Percentiles rank a stretch among this genome's conserved stretches.
phyloP scores from a whole-genome alignment of 345 rosid species.

The Acer negundo region DNA sequence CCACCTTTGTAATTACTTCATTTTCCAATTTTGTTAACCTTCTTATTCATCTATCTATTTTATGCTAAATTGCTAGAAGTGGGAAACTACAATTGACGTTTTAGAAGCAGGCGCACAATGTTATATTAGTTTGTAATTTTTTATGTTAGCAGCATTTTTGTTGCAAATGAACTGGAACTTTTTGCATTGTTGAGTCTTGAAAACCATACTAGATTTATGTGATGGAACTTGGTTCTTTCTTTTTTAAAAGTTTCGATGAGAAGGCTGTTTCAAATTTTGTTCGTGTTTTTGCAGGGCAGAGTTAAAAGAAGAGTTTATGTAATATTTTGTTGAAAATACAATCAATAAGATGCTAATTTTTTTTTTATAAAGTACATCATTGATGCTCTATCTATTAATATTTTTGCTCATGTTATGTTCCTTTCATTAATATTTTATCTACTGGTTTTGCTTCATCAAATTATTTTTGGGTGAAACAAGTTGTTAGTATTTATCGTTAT shows the following conservation, averaged over 20 bases:
- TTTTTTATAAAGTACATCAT: not conserved
- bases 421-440: not conserved
- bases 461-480: not conserved
- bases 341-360: too few species aligned
- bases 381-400: not conserved
- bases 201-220: not conserved
- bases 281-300: not conserved
- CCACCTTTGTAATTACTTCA: not conserved
- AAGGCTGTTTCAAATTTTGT: not conserved
- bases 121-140: not conserved
- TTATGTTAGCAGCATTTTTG: not conserved
- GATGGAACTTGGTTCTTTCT: not conserved
- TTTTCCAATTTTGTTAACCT: not conserved
- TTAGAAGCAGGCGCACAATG: not conserved
- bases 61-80: not conserved
- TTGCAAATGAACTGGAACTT: not conserved
- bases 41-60: not conserved
- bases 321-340: not conserved
- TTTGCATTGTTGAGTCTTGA: not conserved
- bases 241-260: not conserved
- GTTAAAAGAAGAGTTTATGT: not conserved
- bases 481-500: not conserved
- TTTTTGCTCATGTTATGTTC: not conserved
- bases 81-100: not conserved
- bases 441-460: not conserved